These are phyloP conservation scores for Kuraishia hungarica DNA, from an alignment of 805 yeast species.

Conservation along the genomic window DNA sequence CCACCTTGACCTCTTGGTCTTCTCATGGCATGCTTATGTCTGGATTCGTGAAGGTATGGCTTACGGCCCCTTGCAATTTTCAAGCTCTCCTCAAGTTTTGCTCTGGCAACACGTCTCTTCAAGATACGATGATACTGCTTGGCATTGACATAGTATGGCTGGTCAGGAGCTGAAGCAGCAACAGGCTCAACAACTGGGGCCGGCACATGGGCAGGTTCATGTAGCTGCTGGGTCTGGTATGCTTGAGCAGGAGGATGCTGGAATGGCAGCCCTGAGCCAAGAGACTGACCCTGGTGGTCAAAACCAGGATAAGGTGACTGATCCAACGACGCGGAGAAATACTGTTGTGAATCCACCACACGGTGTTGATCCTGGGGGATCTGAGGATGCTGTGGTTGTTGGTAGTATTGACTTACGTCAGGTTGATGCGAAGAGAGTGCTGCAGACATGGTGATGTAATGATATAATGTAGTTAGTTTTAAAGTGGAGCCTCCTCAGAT, in stretches of 20 bases:
- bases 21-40: conserved; percentile 99
- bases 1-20: conserved; percentile 99
- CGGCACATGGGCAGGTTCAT: background rate
- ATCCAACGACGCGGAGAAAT: background rate
- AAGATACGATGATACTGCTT: conserved; percentile 93
- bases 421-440: background rate
- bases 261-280: background rate
- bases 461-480: too few species aligned
- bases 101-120: conserved; percentile 89
- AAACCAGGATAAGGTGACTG: background rate
- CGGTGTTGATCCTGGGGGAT: background rate
- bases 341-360: background rate
- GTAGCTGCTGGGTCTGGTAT: background rate
- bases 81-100: conserved; percentile 81
- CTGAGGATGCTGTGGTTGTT: background rate
- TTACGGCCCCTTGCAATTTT: conserved; percentile 84
- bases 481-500: too few species aligned
- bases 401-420: background rate
- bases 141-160: conserved; percentile 96
- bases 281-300: background rate
- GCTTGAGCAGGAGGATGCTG: background rate
- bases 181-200: background rate
- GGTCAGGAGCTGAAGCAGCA: conserved; percentile 37
- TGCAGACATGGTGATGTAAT: background rate
- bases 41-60: conserved; percentile 91